Conservation (phyloP, 768 basidiomycete genomes). For the Mycena sanguinolenta region DNA sequence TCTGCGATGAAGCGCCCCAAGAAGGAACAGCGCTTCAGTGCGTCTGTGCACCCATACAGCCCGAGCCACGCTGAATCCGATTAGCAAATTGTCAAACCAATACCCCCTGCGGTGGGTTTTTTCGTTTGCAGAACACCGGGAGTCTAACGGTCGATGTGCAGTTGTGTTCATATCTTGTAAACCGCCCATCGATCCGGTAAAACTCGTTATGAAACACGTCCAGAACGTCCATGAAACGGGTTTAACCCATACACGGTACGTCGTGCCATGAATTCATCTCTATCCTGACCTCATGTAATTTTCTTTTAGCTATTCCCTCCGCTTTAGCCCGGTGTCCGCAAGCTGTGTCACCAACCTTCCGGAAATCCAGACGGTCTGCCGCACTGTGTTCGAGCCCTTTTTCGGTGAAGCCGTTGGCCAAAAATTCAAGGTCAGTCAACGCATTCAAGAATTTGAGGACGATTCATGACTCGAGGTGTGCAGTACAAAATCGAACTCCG, state of each 20-base stretch:
- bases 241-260: slow-evolving; percentile 73
- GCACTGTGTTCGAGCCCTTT: slow-evolving; percentile 64
- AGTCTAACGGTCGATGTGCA: slow-evolving; percentile 43
- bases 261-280: not conserved
- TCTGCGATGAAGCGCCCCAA: slow-evolving; percentile 77
- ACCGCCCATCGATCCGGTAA: slow-evolving; percentile 82
- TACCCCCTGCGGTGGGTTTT: slow-evolving; percentile 77
- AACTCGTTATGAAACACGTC: slow-evolving; percentile 74
- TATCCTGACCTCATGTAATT: slow-evolving; percentile 8
- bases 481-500: slow-evolving; percentile 89
- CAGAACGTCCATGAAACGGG: slow-evolving; percentile 74
- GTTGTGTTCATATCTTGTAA: slow-evolving; percentile 87
- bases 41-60: slow-evolving; percentile 36
- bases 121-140: not conserved
- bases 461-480: not conserved
- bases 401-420: slow-evolving; percentile 60
- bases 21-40: slow-evolving; percentile 76
- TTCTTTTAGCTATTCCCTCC: slow-evolving; percentile 72
- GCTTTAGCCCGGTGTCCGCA: slow-evolving; percentile 78
- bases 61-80: slow-evolving; percentile 9
- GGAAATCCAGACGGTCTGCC: slow-evolving; percentile 77
- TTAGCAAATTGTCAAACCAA: slow-evolving; percentile 84
- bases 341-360: slow-evolving; percentile 77
- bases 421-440: slow-evolving; percentile 62
- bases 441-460: not conserved